A percentile compares a stretch with the other conserved stretches of the same genome.
Evolutionary conservation across 768 basidiomycete genomes (phyloP).

Genomic region (Pisolithus microcarpus): DNA sequence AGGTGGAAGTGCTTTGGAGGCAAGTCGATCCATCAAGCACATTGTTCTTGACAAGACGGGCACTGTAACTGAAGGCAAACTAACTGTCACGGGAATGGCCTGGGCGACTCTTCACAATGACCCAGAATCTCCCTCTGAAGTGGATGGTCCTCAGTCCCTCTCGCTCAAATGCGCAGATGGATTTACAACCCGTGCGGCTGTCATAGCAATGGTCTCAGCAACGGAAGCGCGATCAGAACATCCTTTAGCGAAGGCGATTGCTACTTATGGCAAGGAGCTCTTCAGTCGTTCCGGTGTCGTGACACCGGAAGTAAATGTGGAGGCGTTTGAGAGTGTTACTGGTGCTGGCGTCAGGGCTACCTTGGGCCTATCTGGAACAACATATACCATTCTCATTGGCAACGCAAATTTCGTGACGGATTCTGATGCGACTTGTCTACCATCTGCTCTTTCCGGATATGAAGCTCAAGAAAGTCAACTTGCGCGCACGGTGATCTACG

Average conservation of each 20-base stretch:
- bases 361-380: constrained; percentile 46
- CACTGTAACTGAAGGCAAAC: constrained; percentile 92
- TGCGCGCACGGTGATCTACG: constrained; percentile 84
- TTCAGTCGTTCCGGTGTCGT: constrained; percentile 35
- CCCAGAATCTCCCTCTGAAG: constrained; percentile 17
- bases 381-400: constrained; percentile 64
- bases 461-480: constrained; percentile 60
- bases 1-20: constrained; percentile 90
- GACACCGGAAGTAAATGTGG: constrained; percentile 49
- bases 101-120: constrained; percentile 54
- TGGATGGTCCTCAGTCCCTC: constrained; percentile 9
- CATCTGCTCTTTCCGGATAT: constrained; percentile 54
- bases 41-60: constrained; percentile 97
- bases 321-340: constrained; percentile 79
- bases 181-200: constrained; percentile 45
- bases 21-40: constrained; percentile 71
- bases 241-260: constrained; percentile 91
- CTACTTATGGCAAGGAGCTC: constrained; percentile 67
- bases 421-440: constrained; percentile 45
- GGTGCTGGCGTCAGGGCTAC: constrained; percentile 82
- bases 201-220: constrained; percentile 77
- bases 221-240: constrained; percentile 93
- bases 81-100: constrained; percentile 65
- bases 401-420: constrained; percentile 65
- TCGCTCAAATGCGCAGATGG: constrained; percentile 48